A percentile compares a stretch with the other conserved stretches of the same genome.
Conservation (phyloP, 106 monocot species). For the Acanthochlamys bracteata region DNA sequence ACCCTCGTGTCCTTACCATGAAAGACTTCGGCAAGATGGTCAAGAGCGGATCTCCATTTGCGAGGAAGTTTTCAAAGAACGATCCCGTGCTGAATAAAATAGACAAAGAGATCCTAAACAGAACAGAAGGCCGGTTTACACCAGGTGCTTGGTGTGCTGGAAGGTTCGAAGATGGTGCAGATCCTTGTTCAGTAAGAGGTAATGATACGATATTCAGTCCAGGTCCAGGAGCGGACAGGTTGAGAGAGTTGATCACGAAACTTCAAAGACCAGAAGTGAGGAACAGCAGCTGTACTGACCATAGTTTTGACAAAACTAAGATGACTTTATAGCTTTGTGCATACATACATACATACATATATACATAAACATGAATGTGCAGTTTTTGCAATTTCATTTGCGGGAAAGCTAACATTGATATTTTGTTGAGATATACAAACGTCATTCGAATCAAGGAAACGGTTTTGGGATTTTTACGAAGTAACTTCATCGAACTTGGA, state of each 20-base stretch:
- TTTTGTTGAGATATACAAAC: too few relatives aligned
- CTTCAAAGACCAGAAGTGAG: conserved; percentile 8
- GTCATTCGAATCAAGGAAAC: too few relatives aligned
- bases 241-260: conserved; percentile 15
- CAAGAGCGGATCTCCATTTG: conserved; percentile 28
- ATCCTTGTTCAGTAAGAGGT: conserved; percentile 20
- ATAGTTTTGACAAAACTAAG: conserved; percentile 12
- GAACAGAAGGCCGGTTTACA: conserved; percentile 19
- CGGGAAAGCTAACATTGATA: too few relatives aligned
- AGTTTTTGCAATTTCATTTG: too few relatives aligned
- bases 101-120: conserved; percentile 21
- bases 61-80: conserved; percentile 26
- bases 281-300: conserved; percentile 19
- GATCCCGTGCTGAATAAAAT: conserved; percentile 28
- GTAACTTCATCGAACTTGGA: too few relatives aligned
- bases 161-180: background rate
- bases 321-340: too few relatives aligned
- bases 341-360: too few relatives aligned
- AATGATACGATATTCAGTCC: conserved; percentile 17
- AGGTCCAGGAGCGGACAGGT: conserved; percentile 22
- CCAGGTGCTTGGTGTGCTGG: conserved; percentile 38
- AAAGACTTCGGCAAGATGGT: conserved; percentile 35
- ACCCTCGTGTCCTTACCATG: conserved; percentile 20
- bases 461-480: too few relatives aligned
- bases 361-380: too few relatives aligned